Percentiles rank a stretch among this genome's conserved stretches.
Conservation (phyloP, 2,329 filamentous ascomycete genomes). For the Apiospora rasikravindrae region DNA sequence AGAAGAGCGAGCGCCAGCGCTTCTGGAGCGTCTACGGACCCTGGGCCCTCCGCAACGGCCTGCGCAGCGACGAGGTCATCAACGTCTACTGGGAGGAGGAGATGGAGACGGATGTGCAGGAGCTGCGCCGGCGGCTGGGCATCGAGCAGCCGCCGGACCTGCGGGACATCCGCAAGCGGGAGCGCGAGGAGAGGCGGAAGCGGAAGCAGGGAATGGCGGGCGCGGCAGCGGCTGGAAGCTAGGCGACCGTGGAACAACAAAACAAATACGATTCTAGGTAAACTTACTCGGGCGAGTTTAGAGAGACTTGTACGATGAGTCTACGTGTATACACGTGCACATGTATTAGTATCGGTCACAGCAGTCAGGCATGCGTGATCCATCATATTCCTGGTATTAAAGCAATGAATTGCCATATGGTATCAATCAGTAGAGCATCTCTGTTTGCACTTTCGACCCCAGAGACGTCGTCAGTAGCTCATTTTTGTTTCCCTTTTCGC, state of each 20-base stretch:
- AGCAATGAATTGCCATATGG: conserved; percentile 28
- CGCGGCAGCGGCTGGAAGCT: conserved; percentile 8
- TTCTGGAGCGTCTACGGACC: conserved; percentile 82
- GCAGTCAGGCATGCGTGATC: conserved; percentile 11
- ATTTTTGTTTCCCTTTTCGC: neutral
- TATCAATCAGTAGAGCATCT: conserved; percentile 25
- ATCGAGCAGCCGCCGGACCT: conserved; percentile 91
- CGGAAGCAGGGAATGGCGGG: conserved; percentile 48
- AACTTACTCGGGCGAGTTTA: neutral
- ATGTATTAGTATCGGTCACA: conserved; percentile 19
- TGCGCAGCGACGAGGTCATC: conserved; percentile 78
- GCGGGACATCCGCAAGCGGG: conserved; percentile 73
- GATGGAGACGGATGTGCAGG: conserved; percentile 80
- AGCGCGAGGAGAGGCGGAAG: conserved; percentile 71
- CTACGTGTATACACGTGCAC: conserved; percentile 18
- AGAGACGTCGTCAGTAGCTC: neutral
- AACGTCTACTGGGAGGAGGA: conserved; percentile 99
- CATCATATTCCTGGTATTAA: conserved; percentile 26
- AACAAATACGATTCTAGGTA: neutral
- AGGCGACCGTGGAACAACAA: neutral
- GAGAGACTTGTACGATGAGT: conserved; percentile 15
- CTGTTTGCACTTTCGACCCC: conserved; percentile 18
- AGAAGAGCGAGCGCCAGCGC: conserved; percentile 75
- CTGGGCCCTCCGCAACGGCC: conserved; percentile 87
- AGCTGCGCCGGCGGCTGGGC: conserved; percentile 74